phyloP scores from a whole-genome alignment of 257 asterid genomes.

The Paraleonurus japonicus region DNA sequence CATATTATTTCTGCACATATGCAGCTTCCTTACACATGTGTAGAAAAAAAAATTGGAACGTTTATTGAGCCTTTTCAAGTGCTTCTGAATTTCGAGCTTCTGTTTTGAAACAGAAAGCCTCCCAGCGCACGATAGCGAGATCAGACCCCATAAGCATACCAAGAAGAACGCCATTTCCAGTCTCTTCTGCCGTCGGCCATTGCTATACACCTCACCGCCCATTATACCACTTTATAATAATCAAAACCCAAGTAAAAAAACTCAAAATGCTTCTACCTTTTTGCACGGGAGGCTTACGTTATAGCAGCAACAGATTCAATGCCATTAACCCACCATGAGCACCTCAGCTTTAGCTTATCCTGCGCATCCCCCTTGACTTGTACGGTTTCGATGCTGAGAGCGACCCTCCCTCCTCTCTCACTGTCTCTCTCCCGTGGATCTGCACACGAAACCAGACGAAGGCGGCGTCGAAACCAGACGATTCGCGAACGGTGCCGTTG shows the following conservation, averaged over 20 bases:
- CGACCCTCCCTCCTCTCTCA: slow-evolving; percentile 25
- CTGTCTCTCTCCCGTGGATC: slow-evolving; percentile 19
- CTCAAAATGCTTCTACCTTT: slow-evolving; percentile 26
- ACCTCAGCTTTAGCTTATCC: slow-evolving; percentile 36
- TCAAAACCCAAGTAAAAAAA: slow-evolving; percentile 22
- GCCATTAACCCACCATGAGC: slow-evolving; percentile 10
- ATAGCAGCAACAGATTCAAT: slow-evolving; percentile 16
- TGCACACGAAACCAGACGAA: too few relatives aligned
- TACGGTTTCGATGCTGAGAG: slow-evolving; percentile 26
- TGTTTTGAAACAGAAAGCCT: slow-evolving; percentile 48
- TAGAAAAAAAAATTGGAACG: too few relatives aligned
- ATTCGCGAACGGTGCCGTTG: too few relatives aligned
- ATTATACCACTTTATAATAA: slow-evolving; percentile 18
- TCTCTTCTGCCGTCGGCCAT: slow-evolving; percentile 29
- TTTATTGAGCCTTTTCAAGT: slow-evolving; percentile 72
- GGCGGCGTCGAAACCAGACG: too few relatives aligned
- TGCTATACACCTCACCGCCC: slow-evolving; percentile 39
- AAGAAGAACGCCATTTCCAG: slow-evolving; percentile 27
- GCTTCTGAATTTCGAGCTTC: slow-evolving; percentile 64
- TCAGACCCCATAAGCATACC: slow-evolving; percentile 36
- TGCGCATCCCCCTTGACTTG: slow-evolving; percentile 26
- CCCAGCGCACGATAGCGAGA: slow-evolving; percentile 51
- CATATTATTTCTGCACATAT: too few relatives aligned
- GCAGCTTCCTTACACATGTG: too few relatives aligned
- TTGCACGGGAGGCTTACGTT: too few relatives aligned